Evolutionary conservation across 305 asterid species (phyloP), one percentile per base, ranked within the genome.

Genomic region (Rubia balearica): DNA sequence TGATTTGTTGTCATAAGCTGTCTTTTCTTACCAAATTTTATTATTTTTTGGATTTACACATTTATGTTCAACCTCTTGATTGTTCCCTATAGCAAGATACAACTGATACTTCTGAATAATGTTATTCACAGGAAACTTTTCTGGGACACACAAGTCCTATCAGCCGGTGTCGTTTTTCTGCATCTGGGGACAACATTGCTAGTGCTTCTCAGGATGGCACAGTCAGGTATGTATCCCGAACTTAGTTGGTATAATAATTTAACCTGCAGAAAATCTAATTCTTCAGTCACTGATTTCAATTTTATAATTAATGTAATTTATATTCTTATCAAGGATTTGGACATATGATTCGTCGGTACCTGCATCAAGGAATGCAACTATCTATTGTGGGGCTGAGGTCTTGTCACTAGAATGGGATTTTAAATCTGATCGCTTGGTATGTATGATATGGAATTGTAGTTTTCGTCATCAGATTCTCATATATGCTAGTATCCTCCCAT

Each of bases 381-480:
- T 94, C 79, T 91, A 94, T 78, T 91, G 98, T 72, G 98, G 98
- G 78, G 90, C 97, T 19, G 97, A 94, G 85, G 81, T 94, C 85
- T 85, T 79, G 85, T 89, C 98, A 66, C 99, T 94, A 68, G 98
- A 91, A 82, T 94, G 99, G 99, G 99, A 94, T 78, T 89, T 93
- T 87, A 91, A 91, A 82, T 94, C 97, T 67, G 96, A 94, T 79
- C 96, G 99, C 71, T 75, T 94, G 96, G 98, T 94, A 85, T 56
- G 88, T 78, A 51, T 67, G 70, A 72, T 21, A 33, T 42, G 68
- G 64, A 33, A 61, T 33, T 59, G 21, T 49, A 68, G 19, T 42
- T 2, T 48, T 48, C 65, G 66, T 59, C 65, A 71, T 69, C 24
- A 77, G 69, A 53, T 74, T 61, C 68, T 9, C 41, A 21, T 67